Conservation (phyloP, 1,284 basidiomycete species). For the Singerocomus rubriflavus region DNA sequence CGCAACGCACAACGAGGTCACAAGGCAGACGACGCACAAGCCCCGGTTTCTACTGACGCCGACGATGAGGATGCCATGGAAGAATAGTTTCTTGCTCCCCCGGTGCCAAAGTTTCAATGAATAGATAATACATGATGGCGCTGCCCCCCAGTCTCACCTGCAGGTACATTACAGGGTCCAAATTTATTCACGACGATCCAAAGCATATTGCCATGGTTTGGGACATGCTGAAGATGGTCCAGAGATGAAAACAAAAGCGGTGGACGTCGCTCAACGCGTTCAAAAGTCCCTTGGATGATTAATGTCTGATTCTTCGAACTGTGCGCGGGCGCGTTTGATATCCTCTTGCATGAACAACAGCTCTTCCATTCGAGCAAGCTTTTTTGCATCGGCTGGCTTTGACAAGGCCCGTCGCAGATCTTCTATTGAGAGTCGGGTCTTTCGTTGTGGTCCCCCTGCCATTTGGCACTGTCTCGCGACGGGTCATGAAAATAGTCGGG, state of each 20-base stretch:
- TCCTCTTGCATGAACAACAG: constrained; percentile 89
- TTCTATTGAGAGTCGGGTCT: constrained; percentile 74
- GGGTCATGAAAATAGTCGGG: constrained; percentile 8
- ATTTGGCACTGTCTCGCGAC: constrained; percentile 56
- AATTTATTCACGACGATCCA: neutral
- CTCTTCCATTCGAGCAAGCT: constrained; percentile 86
- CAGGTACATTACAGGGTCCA: neutral
- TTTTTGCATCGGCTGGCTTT: constrained; percentile 77
- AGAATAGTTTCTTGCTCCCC: constrained; percentile 35
- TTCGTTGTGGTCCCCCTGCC: constrained; percentile 64
- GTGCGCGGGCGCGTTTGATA: constrained; percentile 81
- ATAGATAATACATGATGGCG: neutral
- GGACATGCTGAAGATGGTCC: constrained; percentile 6
- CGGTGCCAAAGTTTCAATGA: constrained; percentile 1
- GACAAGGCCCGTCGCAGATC: constrained; percentile 76
- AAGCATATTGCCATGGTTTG: constrained; percentile 1
- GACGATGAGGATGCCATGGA: constrained; percentile 61
- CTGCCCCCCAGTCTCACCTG: neutral
- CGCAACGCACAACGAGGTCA: constrained; percentile 35
- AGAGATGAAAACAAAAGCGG: constrained; percentile 8
- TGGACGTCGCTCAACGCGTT: constrained; percentile 4
- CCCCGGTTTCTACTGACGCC: constrained; percentile 25
- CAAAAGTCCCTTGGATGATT: constrained; percentile 48
- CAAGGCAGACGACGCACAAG: constrained; percentile 17
- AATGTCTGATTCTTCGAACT: constrained; percentile 69